Base-by-base conservation (phyloP, 495 filamentous ascomycete genomes). In the Aspergillus diversus region DNA sequence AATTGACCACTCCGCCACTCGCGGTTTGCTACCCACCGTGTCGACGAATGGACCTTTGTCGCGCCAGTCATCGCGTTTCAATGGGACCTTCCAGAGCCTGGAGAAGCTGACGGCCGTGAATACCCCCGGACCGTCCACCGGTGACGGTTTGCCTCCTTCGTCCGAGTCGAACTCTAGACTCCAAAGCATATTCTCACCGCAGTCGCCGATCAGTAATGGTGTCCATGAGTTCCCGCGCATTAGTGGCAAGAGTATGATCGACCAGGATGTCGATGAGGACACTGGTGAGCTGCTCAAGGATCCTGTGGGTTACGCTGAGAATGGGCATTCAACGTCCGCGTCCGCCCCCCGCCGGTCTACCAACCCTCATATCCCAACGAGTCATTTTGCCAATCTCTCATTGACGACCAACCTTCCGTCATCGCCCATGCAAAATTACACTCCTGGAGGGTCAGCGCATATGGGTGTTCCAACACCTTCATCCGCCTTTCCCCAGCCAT, bases 221-320 rank as follows among this genome's bases (percentile, higher is more conserved):
- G 80, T 92, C 9, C 79, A 82, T 49, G 89, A 92, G 58, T 83
- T 86, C 32, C 85, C 86, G 17, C 87, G 91, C 55, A 82, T 90
- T 52, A 87, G 87, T 15, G 90, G 93, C 58, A 97, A 94, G 74
- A 86, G 88, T 3, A 83, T 96, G 57, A 97, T 97, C 66, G 92
- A 90, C 67, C 87, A 92, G 69, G 92, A 96, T 69, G 82, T 85
- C 8, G 92, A 92, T 55, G 92, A 96, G 66, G 93, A 97, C 69
- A 93, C 92, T 0, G 89, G 89, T 6, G 89, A 93, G 69, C 77
- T 96, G 11, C 80, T 96, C 9, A 92, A 92, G 58, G 90, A 97
- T 70, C 89, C 92, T 2, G 85, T 95, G 37, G 91, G 88, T 0
- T 97, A 91, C 73, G 92, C 90, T 5, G 89, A 92, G 61, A 93